Evolutionary conservation across 768 basidiomycete species (phyloP).

Genomic region (Xerocomus spinulosus): DNA sequence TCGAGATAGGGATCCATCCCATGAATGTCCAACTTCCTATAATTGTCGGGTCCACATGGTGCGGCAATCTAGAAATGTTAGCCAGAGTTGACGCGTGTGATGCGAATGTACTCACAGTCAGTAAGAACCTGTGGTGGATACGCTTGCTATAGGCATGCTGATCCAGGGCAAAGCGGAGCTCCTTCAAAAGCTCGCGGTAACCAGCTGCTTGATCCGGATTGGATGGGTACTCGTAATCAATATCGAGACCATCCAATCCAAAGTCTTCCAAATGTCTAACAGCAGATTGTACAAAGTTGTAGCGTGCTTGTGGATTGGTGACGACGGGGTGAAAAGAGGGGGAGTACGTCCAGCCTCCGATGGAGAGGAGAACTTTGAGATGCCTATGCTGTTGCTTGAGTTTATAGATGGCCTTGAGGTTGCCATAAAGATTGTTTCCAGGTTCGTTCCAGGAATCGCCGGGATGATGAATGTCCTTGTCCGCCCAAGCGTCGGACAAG

Average conservation of each 20-base stretch:
- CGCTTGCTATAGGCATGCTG: constrained; percentile 62
- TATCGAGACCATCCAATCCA: constrained; percentile 86
- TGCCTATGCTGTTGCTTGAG: constrained; percentile 84
- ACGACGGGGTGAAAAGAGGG: constrained; percentile 84
- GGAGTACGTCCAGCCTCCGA: constrained; percentile 95
- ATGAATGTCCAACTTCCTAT: constrained; percentile 66
- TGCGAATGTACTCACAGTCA: constrained; percentile 55
- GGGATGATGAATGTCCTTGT: constrained; percentile 94
- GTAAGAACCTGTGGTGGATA: constrained; percentile 56
- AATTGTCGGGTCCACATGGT: constrained; percentile 86
- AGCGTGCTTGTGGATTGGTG: constrained; percentile 53
- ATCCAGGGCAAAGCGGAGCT: constrained; percentile 73
- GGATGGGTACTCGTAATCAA: constrained; percentile 92
- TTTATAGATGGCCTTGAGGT: constrained; percentile 89
- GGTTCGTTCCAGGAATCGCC: constrained; percentile 93
- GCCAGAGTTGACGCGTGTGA: background rate
- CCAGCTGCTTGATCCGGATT: constrained; percentile 74
- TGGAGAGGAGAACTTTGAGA: constrained; percentile 77
- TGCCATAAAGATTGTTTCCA: constrained; percentile 91
- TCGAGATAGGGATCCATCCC: constrained; percentile 89
- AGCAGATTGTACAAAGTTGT: constrained; percentile 76
- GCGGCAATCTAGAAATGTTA: constrained; percentile 66
- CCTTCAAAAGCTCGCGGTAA: constrained; percentile 77
- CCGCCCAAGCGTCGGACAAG: constrained; percentile 90
- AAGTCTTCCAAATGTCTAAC: constrained; percentile 84